Evolutionary conservation across 208 protist species (phyloP), one percentile per base, ranked within the genome.

Genomic region (Crithidia sp.): DNA sequence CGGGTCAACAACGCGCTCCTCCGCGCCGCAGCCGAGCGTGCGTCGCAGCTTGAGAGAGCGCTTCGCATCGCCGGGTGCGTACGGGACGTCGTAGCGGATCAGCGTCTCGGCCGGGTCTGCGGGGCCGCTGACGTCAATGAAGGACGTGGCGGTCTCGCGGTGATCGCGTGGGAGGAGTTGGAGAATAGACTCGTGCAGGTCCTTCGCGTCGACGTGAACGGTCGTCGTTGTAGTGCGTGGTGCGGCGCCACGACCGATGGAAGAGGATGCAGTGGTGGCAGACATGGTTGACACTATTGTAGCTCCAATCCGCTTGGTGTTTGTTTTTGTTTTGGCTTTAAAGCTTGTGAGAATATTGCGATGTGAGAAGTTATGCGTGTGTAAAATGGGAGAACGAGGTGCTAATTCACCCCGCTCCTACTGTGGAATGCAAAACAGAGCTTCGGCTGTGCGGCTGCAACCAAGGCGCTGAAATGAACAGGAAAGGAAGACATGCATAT

Each of bases 81-180:
- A 94, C 14, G 92, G 92, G 14, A 88, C 67, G 62, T 95, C 92
- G 68, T 95, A 96, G 36, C 85, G 79, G 37, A 96, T 93, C 14
- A 96, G 79, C 14, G 87, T 87, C 10, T 76, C 54, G 10, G 79
- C 55, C 5, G 85, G 73, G 56, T 92, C 70, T 2, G 85, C 79
- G 37, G 92, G 90, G 28, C 92, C 92, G 55, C 81, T 75, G 2
- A 93, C 87, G 14, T 94, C 89, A 41, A 95, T 71, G 69, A 84
- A 96, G 10, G 50, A 70, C 28, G 68, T 28, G 4, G 44, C 60
- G 13, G 14, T 44, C 4, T 72, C 44, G 3, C 47, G 4, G 14
- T 55, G 44, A 2, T 63, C 59, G 43, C 8, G 10, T 7, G 80
- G 81, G 40, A 84, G 70, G 39, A 86, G 68, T 59, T 82, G 84